Base-by-base conservation (phyloP, 768 basidiomycete genomes). In the Kwoniella mangroviensis region DNA sequence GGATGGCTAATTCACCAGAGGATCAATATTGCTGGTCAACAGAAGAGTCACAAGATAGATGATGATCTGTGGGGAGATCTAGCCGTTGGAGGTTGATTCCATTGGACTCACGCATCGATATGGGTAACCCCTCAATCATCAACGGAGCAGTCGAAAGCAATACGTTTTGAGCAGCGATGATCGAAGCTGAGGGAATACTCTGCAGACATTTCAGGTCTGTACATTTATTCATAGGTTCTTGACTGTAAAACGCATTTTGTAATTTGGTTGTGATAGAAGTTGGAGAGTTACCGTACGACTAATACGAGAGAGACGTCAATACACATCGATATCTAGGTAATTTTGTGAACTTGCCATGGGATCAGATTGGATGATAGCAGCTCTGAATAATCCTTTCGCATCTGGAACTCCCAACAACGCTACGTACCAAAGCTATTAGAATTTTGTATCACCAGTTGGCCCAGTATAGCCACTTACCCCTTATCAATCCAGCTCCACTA, bases 311-410 rank as follows among this genome's bases (percentile, higher is more conserved):
- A 7, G 9, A 34, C 34, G 6, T 34, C 34, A 34, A 7, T 34
- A 28, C 28, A 51, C 55, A 42, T 40, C 21, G 17, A 22, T 42
- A 51, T 26, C 19, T 12, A 28, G 22, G 12, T 34, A 26, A 17
- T 28, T 15, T 59, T 26, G n/a, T 17, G 6, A 11, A 62, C 86
- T 67, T 75, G 90, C 92, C 88, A 94, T 91, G 2, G 93, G 91
- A 77, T 94, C 94, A 0, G 92, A 93, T 64, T 95, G 92, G 21
- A 94, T 79, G 67, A 93, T 92, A 0, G 89, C 91, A 62, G 87
- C 90, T 67, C 87, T 85, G 86, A 95, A 95, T 60, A 93, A 85
- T 0, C 87, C 85, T 22, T 87, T 86, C 0, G 90, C 92, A 2
- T 89, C 88, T 2, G 93, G 91, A 2, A 85, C 85, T 13, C 89